These are phyloP conservation scores for Sugiyamaella neomexicana DNA, from an alignment of 1,139 yeast species.

Conservation along the genomic window DNA sequence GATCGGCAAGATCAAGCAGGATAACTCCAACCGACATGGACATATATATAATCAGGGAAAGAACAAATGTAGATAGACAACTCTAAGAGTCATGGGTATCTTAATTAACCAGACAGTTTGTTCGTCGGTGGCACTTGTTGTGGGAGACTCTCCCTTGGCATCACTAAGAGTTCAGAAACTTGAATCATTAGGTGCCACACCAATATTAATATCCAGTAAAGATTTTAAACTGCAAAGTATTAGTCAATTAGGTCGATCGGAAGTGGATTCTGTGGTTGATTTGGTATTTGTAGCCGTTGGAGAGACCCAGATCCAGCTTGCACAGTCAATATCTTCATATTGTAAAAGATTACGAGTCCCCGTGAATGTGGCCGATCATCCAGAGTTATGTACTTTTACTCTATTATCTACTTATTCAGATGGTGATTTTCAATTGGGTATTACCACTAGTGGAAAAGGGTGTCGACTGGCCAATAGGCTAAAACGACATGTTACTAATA, in stretches of 20 bases:
- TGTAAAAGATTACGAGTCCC: slow-evolving; percentile 74
- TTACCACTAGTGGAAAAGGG: slow-evolving; percentile 87
- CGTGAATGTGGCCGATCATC: slow-evolving; percentile 72
- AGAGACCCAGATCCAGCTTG: slow-evolving; percentile 34
- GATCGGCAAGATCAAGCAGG: not conserved
- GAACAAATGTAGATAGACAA: too few relatives aligned
- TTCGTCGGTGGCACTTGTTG: slow-evolving; percentile 59
- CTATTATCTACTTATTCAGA: slow-evolving; percentile 67
- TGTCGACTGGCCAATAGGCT: slow-evolving; percentile 82
- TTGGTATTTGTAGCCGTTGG: slow-evolving; percentile 65
- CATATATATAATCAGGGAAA: slow-evolving; percentile 5
- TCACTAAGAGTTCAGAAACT: slow-evolving; percentile 53
- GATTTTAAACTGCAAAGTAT: slow-evolving; percentile 2
- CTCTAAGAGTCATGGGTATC: slow-evolving; percentile 38
- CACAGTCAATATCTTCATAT: slow-evolving; percentile 46
- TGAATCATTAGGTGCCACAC: slow-evolving; percentile 57
- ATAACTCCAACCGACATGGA: not conserved
- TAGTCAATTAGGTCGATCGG: slow-evolving; percentile 58
- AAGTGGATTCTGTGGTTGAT: slow-evolving; percentile 67
- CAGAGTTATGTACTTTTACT: slow-evolving; percentile 73
- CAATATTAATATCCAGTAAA: slow-evolving; percentile 47
- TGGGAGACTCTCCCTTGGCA: slow-evolving; percentile 57
- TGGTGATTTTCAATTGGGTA: slow-evolving; percentile 79
- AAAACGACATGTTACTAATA: slow-evolving; percentile 63
- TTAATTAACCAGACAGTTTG: slow-evolving; percentile 53